Percentiles rank a stretch among this genome's conserved stretches.
Evolutionary conservation across 2,329 filamentous ascomycete species (phyloP).

Genomic region (Neoascochyta sp.): DNA sequence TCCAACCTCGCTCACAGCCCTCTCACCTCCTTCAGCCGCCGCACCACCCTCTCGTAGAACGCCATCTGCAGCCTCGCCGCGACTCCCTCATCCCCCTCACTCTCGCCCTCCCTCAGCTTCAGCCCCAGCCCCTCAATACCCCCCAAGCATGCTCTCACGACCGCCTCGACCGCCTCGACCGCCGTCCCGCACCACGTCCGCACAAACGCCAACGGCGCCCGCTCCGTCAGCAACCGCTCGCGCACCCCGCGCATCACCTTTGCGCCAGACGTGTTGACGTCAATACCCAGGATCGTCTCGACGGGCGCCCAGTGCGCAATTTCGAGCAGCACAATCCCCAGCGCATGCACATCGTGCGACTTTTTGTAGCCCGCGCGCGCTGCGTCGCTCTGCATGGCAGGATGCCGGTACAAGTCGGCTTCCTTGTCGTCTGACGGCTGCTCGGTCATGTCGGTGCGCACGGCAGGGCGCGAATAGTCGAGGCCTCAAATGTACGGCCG

Average conservation of each 20-base stretch:
- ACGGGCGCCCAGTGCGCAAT: conserved; percentile 53
- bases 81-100: conserved; percentile 31
- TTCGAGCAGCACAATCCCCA: conserved; percentile 53
- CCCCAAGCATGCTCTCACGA: conserved; percentile 29
- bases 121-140: conserved; percentile 30
- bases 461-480: conserved; percentile 53
- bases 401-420: conserved; percentile 53
- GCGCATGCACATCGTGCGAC: conserved; percentile 52
- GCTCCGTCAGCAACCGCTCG: conserved; percentile 21
- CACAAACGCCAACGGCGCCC: conserved; percentile 19
- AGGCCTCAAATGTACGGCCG: conserved; percentile 54
- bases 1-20: conserved; percentile 8
- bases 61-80: conserved; percentile 27
- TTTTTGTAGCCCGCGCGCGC: conserved; percentile 43
- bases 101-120: conserved; percentile 14
- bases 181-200: conserved; percentile 24
- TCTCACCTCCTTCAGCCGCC: conserved; percentile 25
- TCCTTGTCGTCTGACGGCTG: conserved; percentile 45
- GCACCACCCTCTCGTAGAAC: conserved; percentile 34
- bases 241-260: conserved; percentile 40
- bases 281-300: conserved; percentile 44
- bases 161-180: conserved; percentile 20
- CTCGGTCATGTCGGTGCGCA: conserved; percentile 51
- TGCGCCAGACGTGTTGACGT: conserved; percentile 33
- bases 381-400: conserved; percentile 40